Evolutionary conservation across 352 stramenopile genomes (phyloP).

Genomic region (Globisporangium acanthophoron): DNA sequence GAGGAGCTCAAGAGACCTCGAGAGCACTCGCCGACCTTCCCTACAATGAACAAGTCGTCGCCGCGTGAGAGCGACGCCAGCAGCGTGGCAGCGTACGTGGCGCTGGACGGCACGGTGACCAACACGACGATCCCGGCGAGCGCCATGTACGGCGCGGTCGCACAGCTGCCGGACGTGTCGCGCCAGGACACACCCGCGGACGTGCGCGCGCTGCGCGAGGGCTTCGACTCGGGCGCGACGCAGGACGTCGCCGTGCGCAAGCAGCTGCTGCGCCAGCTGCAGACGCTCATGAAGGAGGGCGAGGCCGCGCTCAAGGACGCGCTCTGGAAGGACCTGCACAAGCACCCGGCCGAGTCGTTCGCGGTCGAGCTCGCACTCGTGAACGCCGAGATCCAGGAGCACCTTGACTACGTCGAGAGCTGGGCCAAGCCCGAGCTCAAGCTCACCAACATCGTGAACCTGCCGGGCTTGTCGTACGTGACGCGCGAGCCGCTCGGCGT

Average conservation of each 20-base stretch:
- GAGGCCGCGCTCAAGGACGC: conserved; percentile 38
- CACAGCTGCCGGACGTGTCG: conserved; percentile 32
- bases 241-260: conserved; percentile 34
- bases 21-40: too few relatives aligned
- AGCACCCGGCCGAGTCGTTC: conserved; percentile 62
- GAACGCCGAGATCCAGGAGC: conserved; percentile 66
- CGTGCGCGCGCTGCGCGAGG: conserved; percentile 41
- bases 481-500: conserved; percentile 70
- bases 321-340: conserved; percentile 64
- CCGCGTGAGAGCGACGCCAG: not conserved
- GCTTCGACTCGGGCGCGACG: conserved; percentile 43
- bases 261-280: conserved; percentile 41
- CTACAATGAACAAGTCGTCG: too few relatives aligned
- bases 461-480: conserved; percentile 62
- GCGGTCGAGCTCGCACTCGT: conserved; percentile 44
- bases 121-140: not conserved
- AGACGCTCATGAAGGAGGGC: conserved; percentile 45
- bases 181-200: conserved; percentile 45
- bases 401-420: conserved; percentile 68
- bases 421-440: conserved; percentile 49
- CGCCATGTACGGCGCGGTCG: conserved; percentile 5
- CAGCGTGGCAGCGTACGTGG: not conserved
- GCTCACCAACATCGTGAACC: conserved; percentile 48
- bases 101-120: not conserved
- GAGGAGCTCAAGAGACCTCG: too few relatives aligned